These are phyloP conservation scores for Lactifluus echinatus DNA, from an alignment of 768 basidiomycete genomes.

Conservation along the genomic window DNA sequence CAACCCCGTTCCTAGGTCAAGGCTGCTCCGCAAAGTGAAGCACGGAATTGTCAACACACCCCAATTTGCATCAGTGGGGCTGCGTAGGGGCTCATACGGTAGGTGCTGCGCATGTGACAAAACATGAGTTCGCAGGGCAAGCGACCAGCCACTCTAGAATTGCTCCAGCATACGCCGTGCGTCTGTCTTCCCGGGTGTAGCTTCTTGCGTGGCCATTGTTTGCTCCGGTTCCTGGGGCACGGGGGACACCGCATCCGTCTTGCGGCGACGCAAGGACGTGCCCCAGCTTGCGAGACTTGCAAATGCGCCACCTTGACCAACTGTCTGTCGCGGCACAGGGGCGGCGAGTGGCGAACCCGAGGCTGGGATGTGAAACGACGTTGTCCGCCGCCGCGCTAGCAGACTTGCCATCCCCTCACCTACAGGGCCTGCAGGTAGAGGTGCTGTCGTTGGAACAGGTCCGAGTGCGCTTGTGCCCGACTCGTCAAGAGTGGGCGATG, in stretches of 20 bases:
- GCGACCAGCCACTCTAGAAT: background rate
- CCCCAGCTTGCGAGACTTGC: conserved; percentile 27
- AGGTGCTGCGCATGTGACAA: background rate
- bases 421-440: conserved; percentile 54
- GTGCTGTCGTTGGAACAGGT: conserved; percentile 22
- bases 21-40: background rate
- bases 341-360: conserved; percentile 25
- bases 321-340: conserved; percentile 25
- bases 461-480: background rate
- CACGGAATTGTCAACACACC: too few relatives aligned
- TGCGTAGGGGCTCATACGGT: background rate
- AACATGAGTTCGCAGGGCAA: background rate
- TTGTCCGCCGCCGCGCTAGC: conserved; percentile 42
- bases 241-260: background rate
- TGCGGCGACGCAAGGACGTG: conserved; percentile 13
- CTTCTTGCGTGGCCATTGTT: background rate
- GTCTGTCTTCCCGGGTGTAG: background rate
- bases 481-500: conserved; percentile 27
- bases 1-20: background rate
- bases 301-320: conserved; percentile 16
- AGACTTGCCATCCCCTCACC: conserved; percentile 50
- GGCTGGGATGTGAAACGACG: conserved; percentile 47
- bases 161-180: conserved; percentile 7
- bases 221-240: background rate
- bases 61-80: background rate